Evolutionary conservation across 2,329 filamentous ascomycete genomes (phyloP).

Genomic region (Cladophialophora carrionii): DNA sequence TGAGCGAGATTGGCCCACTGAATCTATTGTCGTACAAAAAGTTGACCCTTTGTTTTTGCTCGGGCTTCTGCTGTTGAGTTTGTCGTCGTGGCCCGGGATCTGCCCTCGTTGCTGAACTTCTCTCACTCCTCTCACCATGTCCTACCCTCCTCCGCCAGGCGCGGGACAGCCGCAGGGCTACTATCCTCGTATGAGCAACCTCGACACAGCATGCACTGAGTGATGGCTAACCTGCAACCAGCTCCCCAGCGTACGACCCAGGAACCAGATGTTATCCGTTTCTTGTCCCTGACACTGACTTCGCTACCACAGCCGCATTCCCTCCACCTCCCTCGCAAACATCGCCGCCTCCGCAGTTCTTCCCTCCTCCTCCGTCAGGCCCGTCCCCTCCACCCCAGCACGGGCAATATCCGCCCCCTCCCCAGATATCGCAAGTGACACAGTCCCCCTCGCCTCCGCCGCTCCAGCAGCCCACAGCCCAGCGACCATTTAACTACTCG

Average conservation of each 20-base stretch:
- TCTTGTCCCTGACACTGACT: constrained; percentile 15
- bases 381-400: constrained; percentile 34
- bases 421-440: constrained; percentile 28
- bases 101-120: background rate
- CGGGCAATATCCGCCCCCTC: constrained; percentile 33
- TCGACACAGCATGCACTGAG: background rate
- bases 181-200: constrained; percentile 39
- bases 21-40: background rate
- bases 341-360: constrained; percentile 35
- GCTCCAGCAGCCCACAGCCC: constrained; percentile 35
- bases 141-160: constrained; percentile 27
- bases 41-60: constrained; percentile 8
- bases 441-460: constrained; percentile 33
- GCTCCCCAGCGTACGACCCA: constrained; percentile 32
- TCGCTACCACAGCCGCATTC: constrained; percentile 36
- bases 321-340: constrained; percentile 39
- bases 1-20: background rate
- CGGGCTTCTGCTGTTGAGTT: background rate
- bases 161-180: constrained; percentile 36
- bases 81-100: background rate
- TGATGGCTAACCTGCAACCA: constrained; percentile 21
- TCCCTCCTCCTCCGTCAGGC: constrained; percentile 38
- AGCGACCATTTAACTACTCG: constrained; percentile 35
- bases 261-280: background rate
- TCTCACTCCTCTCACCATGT: constrained; percentile 19